Percentiles rank a stretch among this genome's conserved stretches.
Conservation (phyloP, 1,284 basidiomycete genomes). For the Apiotrichum sp. region DNA sequence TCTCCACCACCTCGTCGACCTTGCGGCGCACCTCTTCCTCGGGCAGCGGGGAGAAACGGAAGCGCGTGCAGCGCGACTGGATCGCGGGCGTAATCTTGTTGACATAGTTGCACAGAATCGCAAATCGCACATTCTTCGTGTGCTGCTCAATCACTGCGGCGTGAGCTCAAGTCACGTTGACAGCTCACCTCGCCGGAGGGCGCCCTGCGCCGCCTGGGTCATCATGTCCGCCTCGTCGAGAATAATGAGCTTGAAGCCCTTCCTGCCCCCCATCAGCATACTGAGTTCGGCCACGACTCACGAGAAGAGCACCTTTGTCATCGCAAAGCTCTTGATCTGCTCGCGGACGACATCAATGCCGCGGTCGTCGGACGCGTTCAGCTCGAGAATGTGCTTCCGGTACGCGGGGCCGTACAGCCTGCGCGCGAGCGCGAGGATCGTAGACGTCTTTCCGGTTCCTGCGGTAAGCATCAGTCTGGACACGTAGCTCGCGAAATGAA, state of each 20-base stretch:
- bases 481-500: neutral
- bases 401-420: slow-evolving; percentile 77
- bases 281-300: slow-evolving; percentile 23
- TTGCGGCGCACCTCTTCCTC: slow-evolving; percentile 78
- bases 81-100: slow-evolving; percentile 99
- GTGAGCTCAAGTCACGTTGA: slow-evolving; percentile 84
- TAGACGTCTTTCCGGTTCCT: slow-evolving; percentile 93
- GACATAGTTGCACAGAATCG: slow-evolving; percentile 99
- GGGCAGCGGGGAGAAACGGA: slow-evolving; percentile 93
- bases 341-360: slow-evolving; percentile 98
- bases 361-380: slow-evolving; percentile 96
- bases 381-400: slow-evolving; percentile 89
- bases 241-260: slow-evolving; percentile 95
- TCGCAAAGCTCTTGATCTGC: slow-evolving; percentile 97
- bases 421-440: slow-evolving; percentile 91
- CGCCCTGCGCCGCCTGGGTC: slow-evolving; percentile 95
- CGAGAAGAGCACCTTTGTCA: slow-evolving; percentile 77
- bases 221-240: slow-evolving; percentile 99
- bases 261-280: slow-evolving; percentile 48
- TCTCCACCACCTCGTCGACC: slow-evolving; percentile 70
- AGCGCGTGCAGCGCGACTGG: slow-evolving; percentile 95
- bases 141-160: slow-evolving; percentile 87
- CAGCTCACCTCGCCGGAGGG: slow-evolving; percentile 65
- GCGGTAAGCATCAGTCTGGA: neutral
- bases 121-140: slow-evolving; percentile 97